Percentiles rank a stretch among this genome's conserved stretches.
phyloP scores from a whole-genome alignment of 2,329 filamentous ascomycete species.

The Aureobasidium subglaciale region DNA sequence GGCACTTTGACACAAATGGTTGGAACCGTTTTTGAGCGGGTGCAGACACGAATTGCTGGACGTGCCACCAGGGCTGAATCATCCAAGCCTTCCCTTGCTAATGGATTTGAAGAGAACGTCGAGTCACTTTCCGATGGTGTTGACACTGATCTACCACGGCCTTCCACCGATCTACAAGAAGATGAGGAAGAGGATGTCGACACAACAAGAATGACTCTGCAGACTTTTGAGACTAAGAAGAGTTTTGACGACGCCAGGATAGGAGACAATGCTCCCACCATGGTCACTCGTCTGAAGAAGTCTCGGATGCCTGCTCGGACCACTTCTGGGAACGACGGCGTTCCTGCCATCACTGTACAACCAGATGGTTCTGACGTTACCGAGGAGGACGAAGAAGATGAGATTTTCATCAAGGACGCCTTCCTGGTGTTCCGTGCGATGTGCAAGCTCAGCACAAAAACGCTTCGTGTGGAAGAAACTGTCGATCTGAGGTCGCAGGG shows the following conservation, averaged over 20 bases:
- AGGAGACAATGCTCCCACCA: slow-evolving; percentile 60
- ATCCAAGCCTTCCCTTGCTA: slow-evolving; percentile 36
- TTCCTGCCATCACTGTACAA: slow-evolving; percentile 31
- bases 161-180: slow-evolving; percentile 21
- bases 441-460: slow-evolving; percentile 93
- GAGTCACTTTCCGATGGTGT: slow-evolving; percentile 22
- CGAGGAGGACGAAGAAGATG: slow-evolving; percentile 72
- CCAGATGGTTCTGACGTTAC: slow-evolving; percentile 40
- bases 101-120: slow-evolving; percentile 22
- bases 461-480: slow-evolving; percentile 80
- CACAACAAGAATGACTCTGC: slow-evolving; percentile 55
- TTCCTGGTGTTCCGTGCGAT: slow-evolving; percentile 96
- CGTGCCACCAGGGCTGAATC: slow-evolving; percentile 69
- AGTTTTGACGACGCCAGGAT: slow-evolving; percentile 59
- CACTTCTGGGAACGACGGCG: slow-evolving; percentile 30
- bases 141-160: slow-evolving; percentile 30
- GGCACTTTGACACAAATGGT: slow-evolving; percentile 98
- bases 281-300: slow-evolving; percentile 53
- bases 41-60: slow-evolving; percentile 76
- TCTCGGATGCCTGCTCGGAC: slow-evolving; percentile 37
- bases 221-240: slow-evolving; percentile 62
- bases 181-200: slow-evolving; percentile 39
- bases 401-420: slow-evolving; percentile 93
- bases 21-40: slow-evolving; percentile 91
- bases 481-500: slow-evolving; percentile 89